Conservation (phyloP, 2,329 filamentous ascomycete genomes). For the Xylaria sp. region DNA sequence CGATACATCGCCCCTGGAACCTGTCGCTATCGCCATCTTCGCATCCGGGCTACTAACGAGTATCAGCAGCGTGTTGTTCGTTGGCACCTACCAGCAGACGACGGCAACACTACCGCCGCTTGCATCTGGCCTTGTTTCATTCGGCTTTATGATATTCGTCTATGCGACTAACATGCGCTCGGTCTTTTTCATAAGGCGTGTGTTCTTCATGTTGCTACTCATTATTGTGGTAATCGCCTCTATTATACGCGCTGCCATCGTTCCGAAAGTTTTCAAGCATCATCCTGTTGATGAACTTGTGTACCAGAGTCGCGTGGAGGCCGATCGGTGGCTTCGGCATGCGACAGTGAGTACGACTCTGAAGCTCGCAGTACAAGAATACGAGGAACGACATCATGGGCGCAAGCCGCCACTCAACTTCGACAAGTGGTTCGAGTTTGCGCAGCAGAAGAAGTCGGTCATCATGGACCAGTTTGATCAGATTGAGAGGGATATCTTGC, state of each 20-base stretch:
- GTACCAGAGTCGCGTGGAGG: constrained; percentile 42
- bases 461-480: constrained; percentile 78
- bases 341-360: constrained; percentile 45
- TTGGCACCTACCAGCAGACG: constrained; percentile 44
- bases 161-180: constrained; percentile 41
- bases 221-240: constrained; percentile 35
- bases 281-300: constrained; percentile 48
- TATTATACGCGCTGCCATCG: constrained; percentile 35
- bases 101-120: constrained; percentile 35
- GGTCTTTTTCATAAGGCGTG: constrained; percentile 40
- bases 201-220: constrained; percentile 37
- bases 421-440: constrained; percentile 78
- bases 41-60: constrained; percentile 37
- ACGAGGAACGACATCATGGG: constrained; percentile 51
- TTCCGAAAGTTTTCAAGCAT: constrained; percentile 26
- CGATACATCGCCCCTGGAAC: constrained; percentile 41
- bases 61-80: constrained; percentile 33
- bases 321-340: constrained; percentile 45
- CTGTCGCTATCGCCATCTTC: constrained; percentile 41
- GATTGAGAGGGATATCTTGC: constrained; percentile 67
- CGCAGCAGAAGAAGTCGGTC: constrained; percentile 59
- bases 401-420: constrained; percentile 75
- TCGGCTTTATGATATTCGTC: constrained; percentile 40
- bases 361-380: constrained; percentile 43
- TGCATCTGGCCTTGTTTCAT: constrained; percentile 36